Percentiles rank a stretch among this genome's conserved stretches.
Evolutionary conservation across 2,329 filamentous ascomycete species (phyloP).

Genomic region (Ophiostoma piceae): DNA sequence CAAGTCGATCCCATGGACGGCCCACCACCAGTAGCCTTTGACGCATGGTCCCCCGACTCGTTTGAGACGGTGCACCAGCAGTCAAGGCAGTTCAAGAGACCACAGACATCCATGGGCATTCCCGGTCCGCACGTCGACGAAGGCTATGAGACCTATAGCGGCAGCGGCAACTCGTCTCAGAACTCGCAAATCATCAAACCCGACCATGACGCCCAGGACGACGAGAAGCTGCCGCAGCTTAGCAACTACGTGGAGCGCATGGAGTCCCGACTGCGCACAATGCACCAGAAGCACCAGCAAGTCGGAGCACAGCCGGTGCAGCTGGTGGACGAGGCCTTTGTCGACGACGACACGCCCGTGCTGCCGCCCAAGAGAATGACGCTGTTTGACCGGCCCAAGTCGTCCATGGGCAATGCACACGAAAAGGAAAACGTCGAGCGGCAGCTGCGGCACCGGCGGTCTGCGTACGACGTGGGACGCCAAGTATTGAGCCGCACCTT

Average conservation of each 20-base stretch:
- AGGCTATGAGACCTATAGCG: constrained; percentile 52
- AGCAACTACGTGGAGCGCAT: constrained; percentile 87
- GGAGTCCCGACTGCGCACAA: constrained; percentile 71
- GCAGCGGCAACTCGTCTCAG: constrained; percentile 47
- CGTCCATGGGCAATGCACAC: constrained; percentile 47
- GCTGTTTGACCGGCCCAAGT: constrained; percentile 52
- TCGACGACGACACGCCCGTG: constrained; percentile 47
- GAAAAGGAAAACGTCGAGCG: constrained; percentile 33
- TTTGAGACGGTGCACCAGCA: constrained; percentile 56
- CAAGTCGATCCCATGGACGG: background rate
- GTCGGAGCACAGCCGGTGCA: background rate
- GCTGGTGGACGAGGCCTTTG: constrained; percentile 32
- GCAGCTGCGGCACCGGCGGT: constrained; percentile 61
- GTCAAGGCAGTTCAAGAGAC: constrained; percentile 37
- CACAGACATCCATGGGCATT: constrained; percentile 71
- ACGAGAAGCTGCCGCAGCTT: constrained; percentile 58
- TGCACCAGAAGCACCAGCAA: constrained; percentile 54
- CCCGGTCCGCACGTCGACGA: constrained; percentile 42
- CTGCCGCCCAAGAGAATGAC: constrained; percentile 46
- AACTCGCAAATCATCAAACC: constrained; percentile 39
- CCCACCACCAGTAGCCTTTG: constrained; percentile 44
- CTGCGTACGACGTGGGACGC: constrained; percentile 70
- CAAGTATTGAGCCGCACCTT: constrained; percentile 69
- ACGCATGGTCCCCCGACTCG: constrained; percentile 87
- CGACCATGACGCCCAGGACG: constrained; percentile 41